Evolutionary conservation across 805 yeast genomes (phyloP).

Genomic region (Naumovozyma castellii): DNA sequence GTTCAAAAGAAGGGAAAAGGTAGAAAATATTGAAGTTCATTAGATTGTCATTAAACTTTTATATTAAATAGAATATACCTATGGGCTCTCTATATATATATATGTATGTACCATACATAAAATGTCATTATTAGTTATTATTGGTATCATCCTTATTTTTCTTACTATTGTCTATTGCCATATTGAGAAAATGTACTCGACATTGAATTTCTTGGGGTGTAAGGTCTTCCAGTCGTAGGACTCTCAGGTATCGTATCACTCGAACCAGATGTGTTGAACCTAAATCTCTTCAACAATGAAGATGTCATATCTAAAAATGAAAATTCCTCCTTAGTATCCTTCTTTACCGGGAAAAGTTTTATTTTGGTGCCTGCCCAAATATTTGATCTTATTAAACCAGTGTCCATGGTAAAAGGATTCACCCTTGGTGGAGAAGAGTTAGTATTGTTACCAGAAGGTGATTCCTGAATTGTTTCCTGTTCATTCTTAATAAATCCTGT

Average conservation of each 20-base stretch:
- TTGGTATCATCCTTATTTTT: no score
- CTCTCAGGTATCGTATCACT: conserved; percentile 3
- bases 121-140: no score
- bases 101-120: background rate
- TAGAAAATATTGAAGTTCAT: conserved; percentile 19
- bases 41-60: background rate
- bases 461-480: conserved; percentile 7
- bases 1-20: conserved; percentile 68
- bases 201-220: conserved; percentile 3
- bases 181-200: background rate
- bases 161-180: background rate
- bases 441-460: background rate
- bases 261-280: conserved; percentile 24
- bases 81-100: background rate
- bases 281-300: conserved; percentile 30
- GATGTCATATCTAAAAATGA: conserved; percentile 36
- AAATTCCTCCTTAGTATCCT: conserved; percentile 30
- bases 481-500: conserved; percentile 19
- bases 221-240: background rate
- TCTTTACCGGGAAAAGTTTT: conserved; percentile 41
- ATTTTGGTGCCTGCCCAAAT: conserved; percentile 46
- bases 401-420: conserved; percentile 17
- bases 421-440: conserved; percentile 1
- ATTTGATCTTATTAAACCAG: conserved; percentile 32
- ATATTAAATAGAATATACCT: background rate